Percentiles rank a stretch among this genome's conserved stretches.
These are phyloP conservation scores for Pythium volutum DNA, from an alignment of 352 stramenopile species.

Conservation along the genomic window DNA sequence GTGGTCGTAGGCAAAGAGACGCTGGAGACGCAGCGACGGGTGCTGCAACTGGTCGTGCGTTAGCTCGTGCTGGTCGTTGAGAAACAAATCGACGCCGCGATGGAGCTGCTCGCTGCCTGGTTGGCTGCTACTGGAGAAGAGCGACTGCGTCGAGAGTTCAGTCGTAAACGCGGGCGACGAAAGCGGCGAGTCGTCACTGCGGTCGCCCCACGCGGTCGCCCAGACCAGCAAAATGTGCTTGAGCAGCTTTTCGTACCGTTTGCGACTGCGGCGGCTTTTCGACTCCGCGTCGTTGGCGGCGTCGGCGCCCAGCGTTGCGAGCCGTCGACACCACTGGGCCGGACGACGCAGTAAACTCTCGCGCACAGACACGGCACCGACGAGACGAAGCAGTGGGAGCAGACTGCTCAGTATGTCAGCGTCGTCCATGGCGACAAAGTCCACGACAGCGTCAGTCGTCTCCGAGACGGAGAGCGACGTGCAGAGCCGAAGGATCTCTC, in stretches of 20 bases:
- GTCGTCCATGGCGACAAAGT: slow-evolving; percentile 14
- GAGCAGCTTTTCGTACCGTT: slow-evolving; percentile 27
- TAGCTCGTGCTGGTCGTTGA: slow-evolving; percentile 68
- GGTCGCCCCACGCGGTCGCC: background rate
- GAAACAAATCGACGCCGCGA: slow-evolving; percentile 36
- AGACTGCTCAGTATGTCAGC: slow-evolving; percentile 1
- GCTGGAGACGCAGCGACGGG: slow-evolving; percentile 35
- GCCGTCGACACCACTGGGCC: slow-evolving; percentile 14
- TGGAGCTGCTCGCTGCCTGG: background rate
- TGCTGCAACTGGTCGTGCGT: slow-evolving; percentile 14
- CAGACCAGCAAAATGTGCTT: slow-evolving; percentile 16
- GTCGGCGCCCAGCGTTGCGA: slow-evolving; percentile 1
- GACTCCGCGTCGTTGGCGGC: background rate
- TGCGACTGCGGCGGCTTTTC: slow-evolving; percentile 1
- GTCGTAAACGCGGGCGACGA: slow-evolving; percentile 7
- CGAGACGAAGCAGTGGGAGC: slow-evolving; percentile 4
- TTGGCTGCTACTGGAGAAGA: slow-evolving; percentile 21
- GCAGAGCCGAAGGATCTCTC: slow-evolving; percentile 22
- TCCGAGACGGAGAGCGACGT: slow-evolving; percentile 10
- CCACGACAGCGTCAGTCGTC: background rate
- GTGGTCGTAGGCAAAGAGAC: slow-evolving; percentile 50
- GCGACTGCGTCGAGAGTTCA: slow-evolving; percentile 6
- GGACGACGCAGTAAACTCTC: slow-evolving; percentile 11
- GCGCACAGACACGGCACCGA: slow-evolving; percentile 11
- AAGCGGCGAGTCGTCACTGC: background rate